Percentiles rank a stretch among this genome's conserved stretches.
Conservation (phyloP, 768 basidiomycete genomes). For the Cystobasidium tubakii region DNA sequence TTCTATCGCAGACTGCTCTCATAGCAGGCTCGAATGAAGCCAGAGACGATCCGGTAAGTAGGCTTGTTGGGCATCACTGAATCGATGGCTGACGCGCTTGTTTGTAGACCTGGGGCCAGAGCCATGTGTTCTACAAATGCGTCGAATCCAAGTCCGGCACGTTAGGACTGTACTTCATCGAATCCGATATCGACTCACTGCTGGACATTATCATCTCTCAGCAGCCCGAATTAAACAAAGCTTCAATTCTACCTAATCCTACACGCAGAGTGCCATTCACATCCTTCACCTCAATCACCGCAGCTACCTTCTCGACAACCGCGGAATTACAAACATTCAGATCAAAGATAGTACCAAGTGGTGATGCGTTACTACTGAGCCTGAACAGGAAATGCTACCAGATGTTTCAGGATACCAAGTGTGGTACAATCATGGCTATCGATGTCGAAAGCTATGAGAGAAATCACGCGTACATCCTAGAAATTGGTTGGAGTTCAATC, state of each 20-base stretch:
- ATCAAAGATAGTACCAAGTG: neutral
- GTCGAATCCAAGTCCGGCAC: neutral
- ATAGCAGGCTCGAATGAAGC: neutral
- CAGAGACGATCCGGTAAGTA: neutral
- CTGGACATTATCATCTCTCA: neutral
- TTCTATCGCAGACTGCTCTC: neutral
- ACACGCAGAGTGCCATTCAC: neutral
- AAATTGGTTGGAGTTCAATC: conserved; percentile 24
- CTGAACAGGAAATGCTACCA: conserved; percentile 11
- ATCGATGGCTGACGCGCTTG: neutral
- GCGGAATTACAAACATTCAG: neutral
- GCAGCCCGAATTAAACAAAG: neutral
- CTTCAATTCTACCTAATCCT: neutral
- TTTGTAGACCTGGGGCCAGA: conserved; percentile 1
- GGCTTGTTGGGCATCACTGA: neutral
- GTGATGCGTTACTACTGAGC: neutral
- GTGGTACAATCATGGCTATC: conserved; percentile 16
- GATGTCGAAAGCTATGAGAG: conserved; percentile 29
- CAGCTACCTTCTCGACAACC: neutral
- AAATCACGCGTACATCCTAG: conserved; percentile 6
- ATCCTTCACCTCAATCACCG: neutral
- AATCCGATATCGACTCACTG: neutral
- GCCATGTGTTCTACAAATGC: conserved; percentile 32
- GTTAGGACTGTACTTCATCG: conserved; percentile 16
- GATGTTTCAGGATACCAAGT: neutral